Conservation (phyloP, 1,139 yeast species). For the Pneumocystis carinii region DNA sequence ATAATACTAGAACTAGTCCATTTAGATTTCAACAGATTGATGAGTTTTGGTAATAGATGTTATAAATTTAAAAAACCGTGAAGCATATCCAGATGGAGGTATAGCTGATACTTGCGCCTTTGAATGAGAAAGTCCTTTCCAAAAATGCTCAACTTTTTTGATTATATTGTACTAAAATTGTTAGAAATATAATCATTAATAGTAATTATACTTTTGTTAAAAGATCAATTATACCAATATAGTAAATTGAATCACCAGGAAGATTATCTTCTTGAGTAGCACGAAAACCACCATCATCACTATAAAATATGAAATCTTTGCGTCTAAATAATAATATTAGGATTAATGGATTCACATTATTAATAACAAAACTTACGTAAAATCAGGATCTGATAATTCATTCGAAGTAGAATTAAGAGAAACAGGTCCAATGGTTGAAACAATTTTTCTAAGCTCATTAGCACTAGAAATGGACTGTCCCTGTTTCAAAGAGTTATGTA, state of each 20-base stretch:
- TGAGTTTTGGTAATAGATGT: constrained; percentile 14
- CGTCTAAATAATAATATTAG: not conserved
- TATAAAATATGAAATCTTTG: constrained; percentile 41
- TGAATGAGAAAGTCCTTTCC: constrained; percentile 56
- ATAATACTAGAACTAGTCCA: not conserved
- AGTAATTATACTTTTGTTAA: constrained; percentile 39
- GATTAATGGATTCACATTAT: not conserved
- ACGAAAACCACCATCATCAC: constrained; percentile 74
- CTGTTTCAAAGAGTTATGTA: constrained; percentile 5
- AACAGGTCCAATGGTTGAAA: constrained; percentile 15
- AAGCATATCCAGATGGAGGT: constrained; percentile 83
- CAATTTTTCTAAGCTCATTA: constrained; percentile 11
- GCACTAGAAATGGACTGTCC: constrained; percentile 9
- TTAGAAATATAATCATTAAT: not conserved
- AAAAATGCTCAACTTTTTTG: constrained; percentile 73
- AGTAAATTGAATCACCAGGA: constrained; percentile 60
- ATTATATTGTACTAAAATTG: constrained; percentile 40
- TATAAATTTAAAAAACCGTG: constrained; percentile 67
- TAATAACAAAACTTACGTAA: not conserved
- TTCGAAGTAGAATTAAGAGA: constrained; percentile 9
- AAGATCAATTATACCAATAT: constrained; percentile 88
- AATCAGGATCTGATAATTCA: constrained; percentile 6
- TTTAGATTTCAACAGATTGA: constrained; percentile 2
- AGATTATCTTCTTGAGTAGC: constrained; percentile 53
- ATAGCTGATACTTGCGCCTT: constrained; percentile 68